Evolutionary conservation across 306 rosid genomes (phyloP).

Genomic region (Rosa lucieae): DNA sequence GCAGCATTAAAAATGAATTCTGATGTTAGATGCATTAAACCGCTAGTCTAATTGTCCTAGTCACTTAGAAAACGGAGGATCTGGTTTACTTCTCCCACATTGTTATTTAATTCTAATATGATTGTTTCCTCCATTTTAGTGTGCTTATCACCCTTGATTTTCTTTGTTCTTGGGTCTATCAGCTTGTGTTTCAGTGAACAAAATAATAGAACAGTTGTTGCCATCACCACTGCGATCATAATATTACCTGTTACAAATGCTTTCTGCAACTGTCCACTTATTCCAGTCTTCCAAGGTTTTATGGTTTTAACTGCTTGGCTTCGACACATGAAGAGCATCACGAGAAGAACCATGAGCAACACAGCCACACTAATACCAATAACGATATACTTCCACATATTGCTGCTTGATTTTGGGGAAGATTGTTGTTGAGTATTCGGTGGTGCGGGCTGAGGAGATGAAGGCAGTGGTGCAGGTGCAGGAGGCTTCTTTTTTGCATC

Average conservation of each 20-base stretch:
- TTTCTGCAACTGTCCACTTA: constrained; percentile 92
- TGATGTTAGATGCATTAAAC: too few species aligned
- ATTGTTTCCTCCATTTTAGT: neutral
- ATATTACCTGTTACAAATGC: constrained; percentile 86
- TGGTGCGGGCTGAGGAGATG: constrained; percentile 9
- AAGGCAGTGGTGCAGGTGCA: constrained; percentile 27
- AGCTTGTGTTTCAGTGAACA: neutral
- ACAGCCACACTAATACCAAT: constrained; percentile 37
- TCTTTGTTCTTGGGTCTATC: neutral
- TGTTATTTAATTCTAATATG: neutral
- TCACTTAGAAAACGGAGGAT: neutral
- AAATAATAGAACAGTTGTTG: neutral
- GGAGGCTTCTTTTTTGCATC: constrained; percentile 35
- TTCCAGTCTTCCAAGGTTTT: constrained; percentile 88
- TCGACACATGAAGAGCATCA: constrained; percentile 54
- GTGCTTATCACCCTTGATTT: neutral
- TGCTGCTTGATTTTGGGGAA: constrained; percentile 22
- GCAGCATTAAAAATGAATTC: too few species aligned
- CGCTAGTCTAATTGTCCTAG: neutral
- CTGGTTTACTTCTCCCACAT: neutral
- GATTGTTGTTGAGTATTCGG: constrained; percentile 22
- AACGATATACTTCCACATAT: constrained; percentile 50
- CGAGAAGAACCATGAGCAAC: constrained; percentile 40
- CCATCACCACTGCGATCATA: neutral
- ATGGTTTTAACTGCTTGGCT: constrained; percentile 65